A percentile compares a stretch with the other conserved stretches of the same genome.
Conservation (phyloP, 2,329 filamentous ascomycete species). For the Fusarium sp. region DNA sequence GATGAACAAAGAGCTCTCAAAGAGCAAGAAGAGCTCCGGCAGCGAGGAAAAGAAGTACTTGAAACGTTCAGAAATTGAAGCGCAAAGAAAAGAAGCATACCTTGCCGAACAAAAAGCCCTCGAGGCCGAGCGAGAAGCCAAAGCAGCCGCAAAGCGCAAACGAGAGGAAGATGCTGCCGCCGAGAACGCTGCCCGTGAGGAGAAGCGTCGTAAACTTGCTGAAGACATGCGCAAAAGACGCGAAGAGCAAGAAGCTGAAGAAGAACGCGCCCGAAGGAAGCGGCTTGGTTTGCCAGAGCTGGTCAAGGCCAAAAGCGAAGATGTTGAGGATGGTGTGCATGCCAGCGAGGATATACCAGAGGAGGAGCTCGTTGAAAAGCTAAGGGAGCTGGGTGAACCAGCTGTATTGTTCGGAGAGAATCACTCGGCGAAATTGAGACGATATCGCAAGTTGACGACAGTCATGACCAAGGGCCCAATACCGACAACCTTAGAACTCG, state of each 20-base stretch:
- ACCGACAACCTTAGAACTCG: conserved; percentile 81
- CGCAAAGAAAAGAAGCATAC: conserved; percentile 82
- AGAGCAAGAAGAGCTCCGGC: conserved; percentile 67
- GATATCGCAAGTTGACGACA: conserved; percentile 74
- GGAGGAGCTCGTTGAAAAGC: conserved; percentile 71
- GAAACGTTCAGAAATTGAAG: conserved; percentile 87
- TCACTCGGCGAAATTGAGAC: conserved; percentile 72
- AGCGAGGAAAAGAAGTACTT: conserved; percentile 75
- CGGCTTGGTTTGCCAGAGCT: conserved; percentile 83
- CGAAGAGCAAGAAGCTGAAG: conserved; percentile 77
- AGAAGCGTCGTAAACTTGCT: conserved; percentile 82
- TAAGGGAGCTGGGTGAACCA: conserved; percentile 80
- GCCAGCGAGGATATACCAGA: conserved; percentile 72
- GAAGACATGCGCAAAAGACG: conserved; percentile 77
- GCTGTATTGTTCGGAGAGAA: conserved; percentile 82
- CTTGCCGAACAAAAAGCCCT: conserved; percentile 80
- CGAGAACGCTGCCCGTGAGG: conserved; percentile 75
- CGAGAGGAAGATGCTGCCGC: conserved; percentile 84
- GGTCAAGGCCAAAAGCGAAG: conserved; percentile 53
- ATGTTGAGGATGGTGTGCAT: conserved; percentile 54
- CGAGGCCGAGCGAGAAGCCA: conserved; percentile 75
- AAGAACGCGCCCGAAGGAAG: conserved; percentile 77
- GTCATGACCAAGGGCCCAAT: conserved; percentile 80
- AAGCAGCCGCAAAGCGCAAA: conserved; percentile 82
- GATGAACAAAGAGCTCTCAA: conserved; percentile 92